phyloP scores from a whole-genome alignment of 768 basidiomycete species.

The Mycena galopus region DNA sequence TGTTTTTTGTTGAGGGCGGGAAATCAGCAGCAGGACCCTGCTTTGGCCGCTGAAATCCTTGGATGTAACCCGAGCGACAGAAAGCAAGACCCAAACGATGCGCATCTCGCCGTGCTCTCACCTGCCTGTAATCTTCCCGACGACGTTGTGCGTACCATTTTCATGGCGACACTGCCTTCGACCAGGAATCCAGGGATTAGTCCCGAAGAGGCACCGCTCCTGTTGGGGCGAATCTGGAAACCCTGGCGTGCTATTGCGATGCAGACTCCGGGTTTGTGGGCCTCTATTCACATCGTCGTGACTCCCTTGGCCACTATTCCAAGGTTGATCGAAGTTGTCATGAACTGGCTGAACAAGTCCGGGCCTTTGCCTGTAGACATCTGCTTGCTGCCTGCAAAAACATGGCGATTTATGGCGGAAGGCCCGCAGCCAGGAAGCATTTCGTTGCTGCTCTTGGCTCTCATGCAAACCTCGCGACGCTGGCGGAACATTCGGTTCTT shows the following conservation, averaged over 20 bases:
- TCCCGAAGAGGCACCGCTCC: neutral
- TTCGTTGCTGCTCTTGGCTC: neutral
- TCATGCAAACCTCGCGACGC: slow-evolving; percentile 1
- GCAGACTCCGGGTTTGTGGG: neutral
- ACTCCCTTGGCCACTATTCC: neutral
- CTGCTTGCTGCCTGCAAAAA: neutral
- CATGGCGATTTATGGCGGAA: neutral
- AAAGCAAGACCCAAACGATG: neutral
- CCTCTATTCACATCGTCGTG: neutral
- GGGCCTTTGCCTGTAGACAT: neutral
- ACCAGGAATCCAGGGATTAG: neutral
- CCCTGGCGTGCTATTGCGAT: neutral
- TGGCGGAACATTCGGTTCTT: neutral
- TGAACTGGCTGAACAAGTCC: neutral
- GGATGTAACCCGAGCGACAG: neutral
- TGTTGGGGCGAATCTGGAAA: neutral
- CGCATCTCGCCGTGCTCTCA: neutral
- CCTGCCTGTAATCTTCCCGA: neutral
- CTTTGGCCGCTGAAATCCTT: neutral
- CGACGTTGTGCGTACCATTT: neutral
- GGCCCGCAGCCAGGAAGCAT: neutral
- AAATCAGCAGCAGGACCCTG: neutral
- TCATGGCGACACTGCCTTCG: neutral
- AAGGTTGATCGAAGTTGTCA: neutral
- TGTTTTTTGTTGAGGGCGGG: neutral